These are phyloP conservation scores for Podila horticola DNA, from an alignment of 192 early-diverging fungal genomes.

Conservation along the genomic window DNA sequence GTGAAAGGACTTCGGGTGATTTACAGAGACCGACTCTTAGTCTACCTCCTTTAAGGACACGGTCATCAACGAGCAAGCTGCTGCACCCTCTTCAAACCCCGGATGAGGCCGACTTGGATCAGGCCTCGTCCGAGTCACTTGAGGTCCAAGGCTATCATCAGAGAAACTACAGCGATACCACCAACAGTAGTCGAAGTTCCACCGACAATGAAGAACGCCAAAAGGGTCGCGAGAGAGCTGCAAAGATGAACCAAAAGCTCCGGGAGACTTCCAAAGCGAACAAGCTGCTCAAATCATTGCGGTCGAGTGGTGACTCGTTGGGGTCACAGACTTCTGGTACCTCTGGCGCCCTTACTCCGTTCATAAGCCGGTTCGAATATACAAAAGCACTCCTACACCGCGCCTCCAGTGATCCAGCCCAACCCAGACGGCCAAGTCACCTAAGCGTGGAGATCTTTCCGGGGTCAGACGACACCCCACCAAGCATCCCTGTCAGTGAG, in stretches of 20 bases:
- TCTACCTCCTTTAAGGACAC: neutral
- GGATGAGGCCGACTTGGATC: no score
- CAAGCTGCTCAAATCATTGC: neutral
- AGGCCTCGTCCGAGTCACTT: neutral
- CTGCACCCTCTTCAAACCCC: no score
- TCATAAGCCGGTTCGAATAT: neutral
- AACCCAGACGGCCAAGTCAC: neutral
- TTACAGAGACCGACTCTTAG: neutral
- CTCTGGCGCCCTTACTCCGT: neutral
- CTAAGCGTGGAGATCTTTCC: neutral
- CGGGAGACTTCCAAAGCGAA: neutral
- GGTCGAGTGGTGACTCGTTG: neutral
- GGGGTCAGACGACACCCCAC: neutral
- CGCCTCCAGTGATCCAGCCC: neutral
- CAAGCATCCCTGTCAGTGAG: neutral
- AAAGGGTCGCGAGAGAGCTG: conserved; percentile 15
- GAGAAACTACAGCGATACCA: conserved; percentile 8
- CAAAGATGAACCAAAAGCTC: conserved; percentile 16
- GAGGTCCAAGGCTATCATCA: neutral
- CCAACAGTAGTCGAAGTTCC: conserved; percentile 8
- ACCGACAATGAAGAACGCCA: conserved; percentile 5
- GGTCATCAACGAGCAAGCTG: no score
- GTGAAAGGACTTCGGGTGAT: neutral
- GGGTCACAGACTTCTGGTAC: neutral
- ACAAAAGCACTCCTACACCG: neutral